phyloP scores from a whole-genome alignment of 768 basidiomycete genomes.

The Lyophyllum semitale region DNA sequence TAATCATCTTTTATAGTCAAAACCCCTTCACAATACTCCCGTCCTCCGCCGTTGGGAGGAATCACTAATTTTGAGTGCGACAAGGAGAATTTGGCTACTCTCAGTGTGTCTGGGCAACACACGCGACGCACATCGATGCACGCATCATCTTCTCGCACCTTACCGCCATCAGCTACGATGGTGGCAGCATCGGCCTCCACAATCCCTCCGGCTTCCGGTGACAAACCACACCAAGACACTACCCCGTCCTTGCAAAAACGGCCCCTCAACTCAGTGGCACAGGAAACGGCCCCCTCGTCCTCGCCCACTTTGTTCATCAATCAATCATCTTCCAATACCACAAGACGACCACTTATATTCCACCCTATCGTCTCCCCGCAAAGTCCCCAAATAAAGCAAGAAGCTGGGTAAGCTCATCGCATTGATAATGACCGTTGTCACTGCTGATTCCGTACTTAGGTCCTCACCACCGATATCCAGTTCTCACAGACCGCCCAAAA shows the following conservation, averaged over 20 bases:
- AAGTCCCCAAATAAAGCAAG: conserved; percentile 16
- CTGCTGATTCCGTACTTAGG: not conserved
- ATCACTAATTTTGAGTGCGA: conserved; percentile 18
- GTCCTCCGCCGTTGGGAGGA: conserved; percentile 24
- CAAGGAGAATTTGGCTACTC: conserved; percentile 27
- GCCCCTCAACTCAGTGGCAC: conserved; percentile 3
- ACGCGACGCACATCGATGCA: conserved; percentile 5
- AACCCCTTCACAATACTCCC: not conserved
- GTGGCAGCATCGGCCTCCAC: conserved; percentile 6
- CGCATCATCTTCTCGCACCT: not conserved
- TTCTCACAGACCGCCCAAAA: conserved; percentile 1
- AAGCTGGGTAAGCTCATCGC: conserved; percentile 18
- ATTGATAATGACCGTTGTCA: not conserved
- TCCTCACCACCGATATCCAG: not conserved
- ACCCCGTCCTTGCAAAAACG: not conserved
- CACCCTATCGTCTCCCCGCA: conserved; percentile 15
- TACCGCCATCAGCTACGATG: conserved; percentile 1
- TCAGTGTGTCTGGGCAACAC: conserved; percentile 9
- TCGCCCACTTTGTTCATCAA: conserved; percentile 24
- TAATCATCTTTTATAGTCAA: not conserved
- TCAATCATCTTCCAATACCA: not conserved
- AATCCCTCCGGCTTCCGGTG: conserved; percentile 13
- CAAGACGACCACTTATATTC: conserved; percentile 25
- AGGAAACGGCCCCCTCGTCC: conserved; percentile 15
- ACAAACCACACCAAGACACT: not conserved